Conservation (phyloP, 495 filamentous ascomycete species). For the Hapsidospora chrysogenum region DNA sequence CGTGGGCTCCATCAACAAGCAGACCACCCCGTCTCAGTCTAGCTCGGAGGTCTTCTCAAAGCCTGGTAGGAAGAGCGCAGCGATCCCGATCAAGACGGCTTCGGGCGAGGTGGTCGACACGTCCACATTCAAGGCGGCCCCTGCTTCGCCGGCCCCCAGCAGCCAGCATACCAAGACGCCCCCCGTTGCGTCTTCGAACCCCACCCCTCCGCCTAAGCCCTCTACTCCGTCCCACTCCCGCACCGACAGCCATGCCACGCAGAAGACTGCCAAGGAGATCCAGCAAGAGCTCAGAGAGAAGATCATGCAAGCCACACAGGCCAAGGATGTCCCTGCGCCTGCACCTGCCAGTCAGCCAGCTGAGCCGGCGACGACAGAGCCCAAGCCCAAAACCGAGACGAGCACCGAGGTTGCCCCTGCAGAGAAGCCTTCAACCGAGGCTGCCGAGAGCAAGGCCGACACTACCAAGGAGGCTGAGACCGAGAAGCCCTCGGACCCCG, state of each 20-base stretch:
- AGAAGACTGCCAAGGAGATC: conserved; percentile 32
- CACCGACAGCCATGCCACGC: conserved; percentile 22
- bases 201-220: conserved; percentile 33
- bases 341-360: conserved; percentile 22
- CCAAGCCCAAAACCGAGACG: conserved; percentile 21
- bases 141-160: conserved; percentile 28
- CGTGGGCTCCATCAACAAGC: conserved; percentile 26
- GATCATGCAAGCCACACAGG: conserved; percentile 45
- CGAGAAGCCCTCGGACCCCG: conserved; percentile 15
- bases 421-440: conserved; percentile 21
- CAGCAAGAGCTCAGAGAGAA: conserved; percentile 34
- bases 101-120: conserved; percentile 43
- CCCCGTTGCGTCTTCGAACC: conserved; percentile 31
- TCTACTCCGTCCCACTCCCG: conserved; percentile 26
- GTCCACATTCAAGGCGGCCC: conserved; percentile 13
- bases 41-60: conserved; percentile 33
- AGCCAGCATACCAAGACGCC: conserved; percentile 34
- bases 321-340: conserved; percentile 22
- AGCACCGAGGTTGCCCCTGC: conserved; percentile 9
- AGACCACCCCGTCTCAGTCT: conserved; percentile 40
- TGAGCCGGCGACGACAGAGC: conserved; percentile 21
- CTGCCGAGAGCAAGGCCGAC: conserved; percentile 17
- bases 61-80: conserved; percentile 44
- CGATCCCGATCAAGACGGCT: conserved; percentile 63
- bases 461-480: conserved; percentile 14